Evolutionary conservation across 2,329 filamentous ascomycete species (phyloP).

Genomic region (Pseudogymnoascus sp.): DNA sequence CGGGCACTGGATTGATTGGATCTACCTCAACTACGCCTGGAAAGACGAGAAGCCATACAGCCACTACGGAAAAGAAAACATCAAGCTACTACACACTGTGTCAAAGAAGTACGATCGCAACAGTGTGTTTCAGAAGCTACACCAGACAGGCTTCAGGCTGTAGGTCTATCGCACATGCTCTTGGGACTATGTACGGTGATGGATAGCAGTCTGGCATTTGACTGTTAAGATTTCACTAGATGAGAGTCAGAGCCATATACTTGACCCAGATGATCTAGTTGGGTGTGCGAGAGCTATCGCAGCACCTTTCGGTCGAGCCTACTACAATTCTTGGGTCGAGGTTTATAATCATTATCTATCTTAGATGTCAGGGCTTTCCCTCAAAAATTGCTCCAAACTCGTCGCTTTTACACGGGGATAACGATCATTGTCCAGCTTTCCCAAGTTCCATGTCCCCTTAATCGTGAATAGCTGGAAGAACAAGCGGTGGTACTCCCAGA

Average conservation of each 20-base stretch:
- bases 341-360: not conserved
- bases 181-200: not conserved
- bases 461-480: conserved; percentile 4
- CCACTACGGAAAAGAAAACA: conserved; percentile 35
- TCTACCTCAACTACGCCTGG: conserved; percentile 41
- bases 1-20: conserved; percentile 24
- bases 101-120: conserved; percentile 33
- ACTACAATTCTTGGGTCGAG: not conserved
- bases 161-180: conserved; percentile 26
- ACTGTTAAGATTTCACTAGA: not conserved
- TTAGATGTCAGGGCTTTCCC: not conserved
- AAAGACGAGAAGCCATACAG: conserved; percentile 34
- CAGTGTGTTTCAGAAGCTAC: conserved; percentile 32
- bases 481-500: conserved; percentile 7
- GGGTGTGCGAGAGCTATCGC: not conserved
- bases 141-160: conserved; percentile 15
- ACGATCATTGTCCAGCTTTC: not conserved
- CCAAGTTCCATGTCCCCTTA: conserved; percentile 9
- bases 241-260: not conserved
- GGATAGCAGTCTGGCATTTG: not conserved
- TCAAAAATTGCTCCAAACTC: not conserved
- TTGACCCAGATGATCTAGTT: not conserved
- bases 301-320: not conserved
- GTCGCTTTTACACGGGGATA: not conserved
- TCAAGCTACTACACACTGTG: conserved; percentile 28